Evolutionary conservation across 1,284 basidiomycete genomes (phyloP), one percentile per base, ranked within the genome.

Genomic region (Trametes pubescens): DNA sequence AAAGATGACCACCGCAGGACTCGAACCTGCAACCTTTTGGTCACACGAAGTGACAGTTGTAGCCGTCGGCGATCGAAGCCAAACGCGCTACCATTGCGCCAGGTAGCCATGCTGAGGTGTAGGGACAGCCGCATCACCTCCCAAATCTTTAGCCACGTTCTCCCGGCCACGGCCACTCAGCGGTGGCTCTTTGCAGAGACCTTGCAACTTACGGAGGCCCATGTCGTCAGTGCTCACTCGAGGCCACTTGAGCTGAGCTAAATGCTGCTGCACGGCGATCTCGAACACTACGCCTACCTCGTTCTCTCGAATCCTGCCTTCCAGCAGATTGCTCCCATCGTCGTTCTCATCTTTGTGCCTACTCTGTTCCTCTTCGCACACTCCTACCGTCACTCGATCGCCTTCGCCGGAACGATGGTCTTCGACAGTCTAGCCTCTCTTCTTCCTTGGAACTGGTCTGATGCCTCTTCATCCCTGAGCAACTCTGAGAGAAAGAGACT

Each of bases 21-120:
- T 92, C 90, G 90, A 92, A 92, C 90, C 89, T 90, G 88, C 89
- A 90, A 87, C 89, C 88, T 90, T 88, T 88, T 90, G 88, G 86
- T 91, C 14, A 11, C 21, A 16, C 18, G 4, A 1, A 24, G 44
- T 8, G 9, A 26, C 10, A 40, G 9, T 13, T 9, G 18, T 29
- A 48, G 70, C 74, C 80, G 75, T 76, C 73, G 75, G 86, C 86
- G 72, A 85, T 91, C 89, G 89, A 91, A 91, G 89, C 89, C 89
- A 91, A 89, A 91, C 88, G 89, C 89, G 89, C 89, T 91, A 90
- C 90, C 89, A 89, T 88, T 88, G 86, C 86, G 86, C 87, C 80
- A 89, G 85, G 85, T 83, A 87, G 84, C 85, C 86, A 73, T 78
- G 59, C 38, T 26, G 26, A 44, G 16, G 24, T n/a, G 32, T 2